Evolutionary conservation across 2,329 filamentous ascomycete species (phyloP), one percentile per base, ranked within the genome.

Genomic region (Fusarium longipes): DNA sequence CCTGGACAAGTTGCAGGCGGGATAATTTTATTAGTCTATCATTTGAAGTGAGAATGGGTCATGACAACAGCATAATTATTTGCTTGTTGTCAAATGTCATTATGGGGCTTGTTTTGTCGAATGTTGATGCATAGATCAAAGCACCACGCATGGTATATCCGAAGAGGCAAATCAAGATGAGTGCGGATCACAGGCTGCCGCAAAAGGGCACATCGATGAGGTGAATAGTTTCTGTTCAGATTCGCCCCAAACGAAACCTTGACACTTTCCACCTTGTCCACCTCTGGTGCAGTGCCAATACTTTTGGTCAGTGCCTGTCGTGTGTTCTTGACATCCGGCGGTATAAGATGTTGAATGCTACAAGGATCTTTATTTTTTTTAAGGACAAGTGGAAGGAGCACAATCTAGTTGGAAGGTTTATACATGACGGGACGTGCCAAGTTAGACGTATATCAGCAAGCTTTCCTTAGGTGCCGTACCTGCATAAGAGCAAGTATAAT

Each of bases 401-500:
- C 7, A 15, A 17, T 17, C 7, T 3, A 15, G 8, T 15, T 15
- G 15, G 14, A 22, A 8, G 9, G 40, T 6, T 8, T 4, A 2
- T 27, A 11, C n/a, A 4, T 43, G n/a, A 17, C 20, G 18, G 6
- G 5, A 25, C 10, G 12, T 6, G 2, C 20, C 14, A 5, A 18
- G 7, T 6, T 6, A 49, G 32, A 32, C 8, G n/a, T 17, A 6
- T 17, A n/a, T 15, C 11, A 24, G 17, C 22, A 49, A 48, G 22
- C 45, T 49, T 36, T 25, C 45, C n/a, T 25, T n/a, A 49, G 8
- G 22, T 38, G 38, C 12, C 25, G 54, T 59, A 39, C 54, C 57
- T 60, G 57, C 57, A 60, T 52, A 52, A 44, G 45, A 22, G 32
- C 17, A 36, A 43, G 42, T 35, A 59, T 32, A 59, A 59, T 38